Evolutionary conservation across 768 basidiomycete genomes (phyloP).

Genomic region (Rhodosporidiobolus odoratus): DNA sequence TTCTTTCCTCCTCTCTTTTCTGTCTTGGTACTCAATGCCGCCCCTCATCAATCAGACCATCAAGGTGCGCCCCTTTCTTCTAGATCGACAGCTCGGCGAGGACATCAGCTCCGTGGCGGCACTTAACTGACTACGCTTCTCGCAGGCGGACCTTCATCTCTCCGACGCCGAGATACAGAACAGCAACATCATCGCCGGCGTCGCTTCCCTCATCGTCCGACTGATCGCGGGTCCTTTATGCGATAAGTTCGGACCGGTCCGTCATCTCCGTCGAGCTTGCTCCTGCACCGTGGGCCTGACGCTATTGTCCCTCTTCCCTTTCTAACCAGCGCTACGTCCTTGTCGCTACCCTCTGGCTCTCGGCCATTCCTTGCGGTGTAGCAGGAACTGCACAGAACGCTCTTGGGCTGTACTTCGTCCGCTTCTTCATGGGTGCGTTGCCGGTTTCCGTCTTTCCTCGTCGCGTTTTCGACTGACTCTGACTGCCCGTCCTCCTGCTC

Average conservation of each 20-base stretch:
- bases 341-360: conserved; percentile 55
- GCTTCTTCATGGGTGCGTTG: conserved; percentile 56
- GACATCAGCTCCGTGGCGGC: neutral
- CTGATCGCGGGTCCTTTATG: conserved; percentile 55
- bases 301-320: neutral
- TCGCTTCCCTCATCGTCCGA: conserved; percentile 50
- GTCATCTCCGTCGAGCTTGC: neutral
- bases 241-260: conserved; percentile 48
- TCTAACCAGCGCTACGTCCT: conserved; percentile 49
- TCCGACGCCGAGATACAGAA: conserved; percentile 4
- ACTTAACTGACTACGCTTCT: too few relatives aligned
- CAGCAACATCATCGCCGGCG: conserved; percentile 45
- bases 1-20: conserved; percentile 27
- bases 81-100: conserved; percentile 34
- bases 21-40: conserved; percentile 59
- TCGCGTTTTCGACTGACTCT: neutral
- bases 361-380: conserved; percentile 58
- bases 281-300: too few relatives aligned
- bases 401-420: conserved; percentile 50
- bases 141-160: neutral
- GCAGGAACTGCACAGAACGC: conserved; percentile 54
- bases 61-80: conserved; percentile 47
- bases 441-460: neutral
- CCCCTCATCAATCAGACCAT: conserved; percentile 54
- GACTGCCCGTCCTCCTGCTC: neutral